Base-by-base conservation (phyloP, 2,329 filamentous ascomycete species). In the Phialocephala subalpina region DNA sequence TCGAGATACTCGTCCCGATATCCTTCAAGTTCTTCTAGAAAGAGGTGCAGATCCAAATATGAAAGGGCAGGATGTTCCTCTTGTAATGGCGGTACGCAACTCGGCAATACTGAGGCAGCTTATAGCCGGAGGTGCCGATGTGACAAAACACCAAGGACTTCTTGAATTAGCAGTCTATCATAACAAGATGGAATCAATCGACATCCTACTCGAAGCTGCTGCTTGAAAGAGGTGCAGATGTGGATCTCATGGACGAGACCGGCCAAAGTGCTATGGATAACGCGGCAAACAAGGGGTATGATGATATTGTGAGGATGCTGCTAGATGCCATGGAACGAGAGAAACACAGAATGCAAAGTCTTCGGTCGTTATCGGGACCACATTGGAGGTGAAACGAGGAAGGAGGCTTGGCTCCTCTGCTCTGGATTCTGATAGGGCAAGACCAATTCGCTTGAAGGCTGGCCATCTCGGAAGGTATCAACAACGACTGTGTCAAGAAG, bases 241-340 rank as follows among this genome's bases (percentile, higher is more conserved):
- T 52, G 8, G 59, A 65, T 22, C 22, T 53, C 29, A 49, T 61
- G 47, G 62, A 67, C 29, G 36, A 45, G n/a, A 42, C 35, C 16
- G 62, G 58, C 33, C 33, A 47, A n/a, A 64, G 62, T 33, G 57
- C 57, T 8, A 60, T 56, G 56, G 62, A 64, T 64, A 55, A 56
- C 45, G 62, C 62, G 11, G 57, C 57, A 29, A 47, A 27, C 25
- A 40, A 52, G 20, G 62, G 47, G 29, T 33, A 60, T 29, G 62
- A 64, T 45, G 57, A 64, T 35, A 56, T 56, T 47, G 45, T 64
- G 3, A 64, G 60, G 47, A 2, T 60, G 35, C 45, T 64, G 20
- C 57, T 47, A 40, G 57, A 64, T 56, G 8, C 29, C 2, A 64
- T 64, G 62, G 42, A 42, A 49, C 22, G 20, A 18, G 18, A 49